phyloP scores from a whole-genome alignment of 257 asterid species.

The Rhazya stricta region DNA sequence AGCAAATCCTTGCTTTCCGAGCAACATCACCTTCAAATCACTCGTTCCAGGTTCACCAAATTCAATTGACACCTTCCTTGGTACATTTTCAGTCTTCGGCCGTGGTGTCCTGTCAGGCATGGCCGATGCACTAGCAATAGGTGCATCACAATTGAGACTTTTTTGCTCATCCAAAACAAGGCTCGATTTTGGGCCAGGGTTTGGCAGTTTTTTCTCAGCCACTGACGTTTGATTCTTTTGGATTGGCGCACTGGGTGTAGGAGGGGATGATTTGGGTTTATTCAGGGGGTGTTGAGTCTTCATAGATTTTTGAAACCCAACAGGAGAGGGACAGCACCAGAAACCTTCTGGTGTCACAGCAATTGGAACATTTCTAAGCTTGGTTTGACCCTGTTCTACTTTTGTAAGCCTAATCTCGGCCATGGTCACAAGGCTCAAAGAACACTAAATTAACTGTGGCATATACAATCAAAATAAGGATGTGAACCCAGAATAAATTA shows the following conservation, averaged over 20 bases:
- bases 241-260: slow-evolving; percentile 24
- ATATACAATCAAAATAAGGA: slow-evolving; percentile 21
- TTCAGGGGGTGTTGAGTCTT: slow-evolving; percentile 52
- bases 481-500: slow-evolving; percentile 7
- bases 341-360: slow-evolving; percentile 97
- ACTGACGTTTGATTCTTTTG: slow-evolving; percentile 44
- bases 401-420: slow-evolving; percentile 61
- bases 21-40: slow-evolving; percentile 68
- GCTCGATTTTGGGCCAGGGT: slow-evolving; percentile 27
- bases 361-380: slow-evolving; percentile 73
- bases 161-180: slow-evolving; percentile 37
- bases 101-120: slow-evolving; percentile 41
- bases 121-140: slow-evolving; percentile 28
- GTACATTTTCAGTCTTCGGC: slow-evolving; percentile 49
- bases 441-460: slow-evolving; percentile 23
- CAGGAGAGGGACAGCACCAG: slow-evolving; percentile 98
- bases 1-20: slow-evolving; percentile 69
- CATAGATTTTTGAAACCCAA: slow-evolving; percentile 63
- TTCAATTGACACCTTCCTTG: slow-evolving; percentile 77
- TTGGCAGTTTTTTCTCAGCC: slow-evolving; percentile 40
- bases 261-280: slow-evolving; percentile 49
- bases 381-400: slow-evolving; percentile 70
- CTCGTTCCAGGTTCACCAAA: slow-evolving; percentile 91
- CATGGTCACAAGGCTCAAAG: slow-evolving; percentile 38
- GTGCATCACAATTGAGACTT: slow-evolving; percentile 36